Evolutionary conservation across 2,329 filamentous ascomycete species (phyloP), one percentile per base, ranked within the genome.

Genomic region (Colletotrichum filicis): DNA sequence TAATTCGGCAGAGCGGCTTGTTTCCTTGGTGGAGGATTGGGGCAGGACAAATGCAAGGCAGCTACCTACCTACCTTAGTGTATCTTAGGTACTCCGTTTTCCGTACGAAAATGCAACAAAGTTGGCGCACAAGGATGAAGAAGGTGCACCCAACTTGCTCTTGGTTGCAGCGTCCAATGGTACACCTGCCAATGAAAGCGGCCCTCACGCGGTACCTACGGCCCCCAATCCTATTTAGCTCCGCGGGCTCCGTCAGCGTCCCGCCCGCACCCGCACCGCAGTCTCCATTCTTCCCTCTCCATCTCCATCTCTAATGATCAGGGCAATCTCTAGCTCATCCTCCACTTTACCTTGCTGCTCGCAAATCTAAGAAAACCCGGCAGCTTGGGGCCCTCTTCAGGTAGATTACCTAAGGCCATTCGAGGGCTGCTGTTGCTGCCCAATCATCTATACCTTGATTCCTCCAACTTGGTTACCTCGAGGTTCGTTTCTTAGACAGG

Each of bases 121-220:
- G 42, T n/a, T 49, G 42, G 42, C 42, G 42, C 42, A 49, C 3
- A 8, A 49, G 42, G 42, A 49, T 49, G 42, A n/a, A 49, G 42
- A 49, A 49, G 42, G 42, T 49, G 42, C 42, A 49, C 16, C 42
- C 14, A 42, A 42, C 5, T 42, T 57, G 46, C 32, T 24, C 14
- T 37, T 22, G 37, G 28, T 42, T 66, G 55, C 55, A 49, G 28
- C 66, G 65, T 35, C 16, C 42, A n/a, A 49, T 49, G 42, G 16
- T 16, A 35, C 30, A 52, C 22, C 66, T 62, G 57, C 66, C 57
- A 68, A 56, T 69, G 32, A 58, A 60, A 69, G 52, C n/a, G 35
- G 42, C 42, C 53, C 49, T 52, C 37, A 14, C 37, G 5, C 12
- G 14, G 37, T 42, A 42, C 37, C 37, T 19, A 42, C 37, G 37